Evolutionary conservation across 108 stramenopile genomes (phyloP), one percentile per base, ranked within the genome.

Genomic region (Bacterosira constricta): DNA sequence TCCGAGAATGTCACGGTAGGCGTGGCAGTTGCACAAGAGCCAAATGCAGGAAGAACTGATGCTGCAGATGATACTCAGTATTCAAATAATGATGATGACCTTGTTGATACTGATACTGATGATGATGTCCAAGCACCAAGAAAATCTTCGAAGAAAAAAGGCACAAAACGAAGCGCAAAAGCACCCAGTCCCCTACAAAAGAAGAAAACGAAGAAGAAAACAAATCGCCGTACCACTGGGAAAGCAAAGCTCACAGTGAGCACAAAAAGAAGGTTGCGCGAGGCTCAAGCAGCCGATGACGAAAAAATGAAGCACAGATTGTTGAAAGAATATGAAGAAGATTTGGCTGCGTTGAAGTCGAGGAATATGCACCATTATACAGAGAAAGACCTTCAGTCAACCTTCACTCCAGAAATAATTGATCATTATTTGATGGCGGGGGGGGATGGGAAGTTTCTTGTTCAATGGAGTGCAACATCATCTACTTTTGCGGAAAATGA

Each of bases 321-420:
- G 17, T 42, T 54, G 61, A 53, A 55, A 50, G 61, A n/a, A 4
- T 4, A 13, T 6, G 27, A 51, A 42, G 31, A 42, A 53, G 53
- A 55, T 38, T 32, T 15, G 36, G 61, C 51, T 5, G 17, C 17
- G 0, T 25, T 15, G 44, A 55, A 29, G 4, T 8, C 32, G 6
- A 26, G 10, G 2, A 30, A 36, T 1, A 41, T 15, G 36, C 29
- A 34, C 11, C 20, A n/a, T 17, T 56, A 66, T n/a, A 32, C 57
- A 11, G 73, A 75, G 31, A 12, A 47, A 35, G 44, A 53, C 25
- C 38, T 75, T 6, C 51, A 53, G 58, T 47, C 63, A 26, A 51
- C n/a, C 3, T 75, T 66, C 58, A 42, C 49, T 27, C 73, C 73
- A 17, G n/a, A 20, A 13, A 75, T 75, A 31, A 17, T 66, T 60